Evolutionary conservation across 345 rosid genomes (phyloP).

Genomic region (Salix koriyanagi): DNA sequence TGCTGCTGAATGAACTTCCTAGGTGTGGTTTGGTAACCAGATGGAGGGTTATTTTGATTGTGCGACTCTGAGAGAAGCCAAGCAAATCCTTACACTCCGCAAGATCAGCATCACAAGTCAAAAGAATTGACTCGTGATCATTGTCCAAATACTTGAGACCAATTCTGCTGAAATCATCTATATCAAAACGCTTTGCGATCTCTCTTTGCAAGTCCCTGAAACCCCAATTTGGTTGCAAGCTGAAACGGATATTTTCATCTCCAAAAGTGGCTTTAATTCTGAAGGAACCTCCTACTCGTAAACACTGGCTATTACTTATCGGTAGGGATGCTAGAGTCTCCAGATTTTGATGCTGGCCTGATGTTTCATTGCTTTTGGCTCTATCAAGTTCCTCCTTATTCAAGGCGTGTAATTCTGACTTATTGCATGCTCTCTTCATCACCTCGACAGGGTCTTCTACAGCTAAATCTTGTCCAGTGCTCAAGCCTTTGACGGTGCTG

Average conservation of each 20-base stretch:
- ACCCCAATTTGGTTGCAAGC: conserved; percentile 26
- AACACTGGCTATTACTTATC: conserved; percentile 8
- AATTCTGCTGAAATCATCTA: conserved; percentile 17
- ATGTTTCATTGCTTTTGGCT: conserved; percentile 48
- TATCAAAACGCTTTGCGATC: conserved; percentile 26
- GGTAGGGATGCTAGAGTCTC: conserved; percentile 33
- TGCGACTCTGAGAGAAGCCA: conserved; percentile 42
- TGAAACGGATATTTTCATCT: conserved; percentile 39
- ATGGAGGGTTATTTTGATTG: conserved; percentile 56
- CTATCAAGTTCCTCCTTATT: conserved; percentile 46
- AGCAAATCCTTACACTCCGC: conserved; percentile 76
- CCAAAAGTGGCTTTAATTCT: conserved; percentile 65
- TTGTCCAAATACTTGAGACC: conserved; percentile 26
- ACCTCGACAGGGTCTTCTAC: conserved; percentile 30
- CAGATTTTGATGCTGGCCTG: conserved; percentile 29
- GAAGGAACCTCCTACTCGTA: conserved; percentile 15
- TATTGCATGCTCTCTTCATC: conserved; percentile 41
- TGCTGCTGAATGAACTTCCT: conserved; percentile 36
- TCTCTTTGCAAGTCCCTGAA: conserved; percentile 28
- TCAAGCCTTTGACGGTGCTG: conserved; percentile 22
- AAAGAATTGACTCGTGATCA: conserved; percentile 26
- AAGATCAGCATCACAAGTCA: conserved; percentile 40
- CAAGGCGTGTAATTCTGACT: conserved; percentile 36
- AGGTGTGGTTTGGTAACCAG: conserved; percentile 33
- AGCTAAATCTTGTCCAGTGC: conserved; percentile 19